Evolutionary conservation across 148 eudicot genomes (phyloP), one percentile per base, ranked within the genome.

Genomic region (Diospyros kaki): DNA sequence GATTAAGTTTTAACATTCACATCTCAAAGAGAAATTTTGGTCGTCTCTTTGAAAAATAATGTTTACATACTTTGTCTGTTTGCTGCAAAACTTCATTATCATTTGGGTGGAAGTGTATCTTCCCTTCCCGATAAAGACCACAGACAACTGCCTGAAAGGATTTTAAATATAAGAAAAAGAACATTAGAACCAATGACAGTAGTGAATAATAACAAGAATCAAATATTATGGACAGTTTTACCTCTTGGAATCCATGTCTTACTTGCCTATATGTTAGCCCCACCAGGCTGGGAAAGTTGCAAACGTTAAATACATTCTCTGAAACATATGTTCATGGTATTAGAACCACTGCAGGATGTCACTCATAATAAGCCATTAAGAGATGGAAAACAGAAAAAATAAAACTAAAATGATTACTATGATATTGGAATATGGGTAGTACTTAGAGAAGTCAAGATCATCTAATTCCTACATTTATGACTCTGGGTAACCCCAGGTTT

Each of bases 271-370:
- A 95, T 73, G 70, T 88, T 67, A 84, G 44, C 68, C 96, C 97
- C 17, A 79, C 83, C 73, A 92, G 83, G 79, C 79, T 68, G 12
- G 97, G 96, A 74, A 95, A 89, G 77, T 77, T 79, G 71, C 86
- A 81, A 58, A 95, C 93, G 76, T 88, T 92, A 83, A 95, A 95
- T 52, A 95, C 97, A 86, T 95, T 88, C 77, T 92, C 99, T 95
- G 99, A 88, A 72, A 73, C 55, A 78, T 15, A 64, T 18, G 74
- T 48, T 66, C 62, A 46, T 15, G 15, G 9, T 54, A 10, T 39
- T 72, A 81, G 60, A 67, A 43, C 48, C 28, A 43, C n/a, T 4
- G 56, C 41, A 65, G 54, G n/a, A 48, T n/a, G 18, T 63, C 13
- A 11, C 51, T 17, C 6, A 43, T 56, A 46, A 65, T n/a, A 58